These are phyloP conservation scores for Entomortierella beljakovae DNA, from an alignment of 192 early-diverging fungal genomes.

Conservation along the genomic window DNA sequence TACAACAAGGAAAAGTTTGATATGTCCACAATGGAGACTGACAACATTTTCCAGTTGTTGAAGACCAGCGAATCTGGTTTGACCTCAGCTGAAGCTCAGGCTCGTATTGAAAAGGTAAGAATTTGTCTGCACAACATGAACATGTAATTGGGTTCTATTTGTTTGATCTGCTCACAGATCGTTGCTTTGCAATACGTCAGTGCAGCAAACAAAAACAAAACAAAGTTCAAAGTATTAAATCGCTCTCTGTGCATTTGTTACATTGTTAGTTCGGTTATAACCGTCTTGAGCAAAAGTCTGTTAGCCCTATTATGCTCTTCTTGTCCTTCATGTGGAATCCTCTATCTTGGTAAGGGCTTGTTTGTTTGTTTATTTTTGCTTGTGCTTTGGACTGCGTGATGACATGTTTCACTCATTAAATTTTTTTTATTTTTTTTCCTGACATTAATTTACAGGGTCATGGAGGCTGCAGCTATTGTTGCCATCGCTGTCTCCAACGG, in stretches of 20 bases:
- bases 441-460: conserved; percentile 55
- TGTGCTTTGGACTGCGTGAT: not conserved
- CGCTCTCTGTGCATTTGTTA: not conserved
- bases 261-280: conserved; percentile 73
- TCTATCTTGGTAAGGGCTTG: conserved; percentile 67
- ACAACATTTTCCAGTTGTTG: conserved; percentile 74
- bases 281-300: conserved; percentile 78
- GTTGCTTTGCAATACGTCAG: not conserved
- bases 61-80: conserved; percentile 74
- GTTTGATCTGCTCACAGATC: not conserved
- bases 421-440: conserved; percentile 7
- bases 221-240: not conserved
- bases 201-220: not conserved
- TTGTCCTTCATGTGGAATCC: conserved; percentile 88
- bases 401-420: conserved; percentile 4
- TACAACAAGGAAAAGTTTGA: conserved; percentile 88
- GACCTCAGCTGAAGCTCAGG: conserved; percentile 69
- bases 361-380: not conserved
- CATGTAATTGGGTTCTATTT: not conserved
- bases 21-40: conserved; percentile 81
- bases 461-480: conserved; percentile 90
- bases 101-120: conserved; percentile 66
- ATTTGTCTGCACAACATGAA: not conserved
- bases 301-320: conserved; percentile 88
- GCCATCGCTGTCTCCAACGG: conserved; percentile 83